phyloP scores from a whole-genome alignment of 2,329 filamentous ascomycete species.

The Ophiostoma quercus region DNA sequence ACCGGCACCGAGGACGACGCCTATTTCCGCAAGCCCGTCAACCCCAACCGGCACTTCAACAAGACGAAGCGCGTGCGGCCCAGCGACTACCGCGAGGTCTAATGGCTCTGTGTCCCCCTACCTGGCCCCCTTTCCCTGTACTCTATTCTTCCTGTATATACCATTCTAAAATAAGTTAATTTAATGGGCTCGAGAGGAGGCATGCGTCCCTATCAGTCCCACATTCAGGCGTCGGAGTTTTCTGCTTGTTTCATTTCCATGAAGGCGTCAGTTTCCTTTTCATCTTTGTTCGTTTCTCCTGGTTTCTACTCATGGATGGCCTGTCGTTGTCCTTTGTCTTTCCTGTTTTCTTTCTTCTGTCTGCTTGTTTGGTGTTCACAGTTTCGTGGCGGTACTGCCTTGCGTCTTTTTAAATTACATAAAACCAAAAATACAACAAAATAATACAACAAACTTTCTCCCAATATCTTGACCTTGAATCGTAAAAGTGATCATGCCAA shows the following conservation, averaged over 20 bases:
- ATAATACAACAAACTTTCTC: not conserved
- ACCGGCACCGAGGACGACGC: conserved; percentile 67
- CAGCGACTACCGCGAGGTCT: conserved; percentile 86
- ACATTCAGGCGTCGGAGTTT: not conserved
- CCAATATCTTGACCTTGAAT: not conserved
- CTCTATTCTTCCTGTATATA: conserved; percentile 17
- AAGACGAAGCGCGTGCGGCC: conserved; percentile 73
- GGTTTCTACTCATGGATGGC: not conserved
- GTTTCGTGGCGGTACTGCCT: not conserved
- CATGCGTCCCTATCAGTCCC: not conserved
- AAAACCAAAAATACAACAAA: not conserved
- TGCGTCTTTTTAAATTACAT: not conserved
- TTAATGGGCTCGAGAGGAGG: not conserved
- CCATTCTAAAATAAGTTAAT: not conserved
- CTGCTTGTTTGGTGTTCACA: not conserved
- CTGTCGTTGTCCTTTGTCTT: not conserved
- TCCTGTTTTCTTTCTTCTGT: not conserved
- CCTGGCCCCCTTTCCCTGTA: not conserved
- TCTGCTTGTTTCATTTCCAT: not conserved
- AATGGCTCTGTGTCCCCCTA: conserved; percentile 25
- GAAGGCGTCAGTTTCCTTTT: too few species aligned
- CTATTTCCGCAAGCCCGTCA: conserved; percentile 93
- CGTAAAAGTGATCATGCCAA: not conserved
- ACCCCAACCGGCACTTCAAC: conserved; percentile 84
- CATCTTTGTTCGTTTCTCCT: not conserved